Base-by-base conservation (phyloP, 2,329 filamentous ascomycete genomes). In the Davidsoniella virescens region DNA sequence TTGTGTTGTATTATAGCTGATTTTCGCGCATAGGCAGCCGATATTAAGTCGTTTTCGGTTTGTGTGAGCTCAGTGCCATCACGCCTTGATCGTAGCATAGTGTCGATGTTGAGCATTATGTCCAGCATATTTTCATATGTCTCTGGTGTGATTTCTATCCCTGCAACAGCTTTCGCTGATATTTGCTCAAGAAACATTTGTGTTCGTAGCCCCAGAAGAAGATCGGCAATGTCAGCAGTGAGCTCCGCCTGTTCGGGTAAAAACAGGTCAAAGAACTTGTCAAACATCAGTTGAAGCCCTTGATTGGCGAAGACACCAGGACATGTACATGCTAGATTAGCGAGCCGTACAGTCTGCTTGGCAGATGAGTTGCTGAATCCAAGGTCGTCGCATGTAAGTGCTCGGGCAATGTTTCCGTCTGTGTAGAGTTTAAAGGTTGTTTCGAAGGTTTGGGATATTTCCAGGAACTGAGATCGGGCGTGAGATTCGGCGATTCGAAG, bases 181-280 rank as follows among this genome's bases (percentile, higher is more conserved):
- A 48, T 23, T n/a, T 54, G 44, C 17, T 48, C 41, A 16, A 54
- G n/a, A 20, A 52, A 50, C 49, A 54, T 52, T 26, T 54, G 52
- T n/a, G 52, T 52, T 43, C 49, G 25, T 7, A 54, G n/a, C 20
- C 50, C 47, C 8, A 52, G 45, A n/a, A 49, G 52, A 12, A 54
- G 36, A 33, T 54, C 50, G 5, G 46, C 50, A 43, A 54, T 49
- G 20, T 54, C 50, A n/a, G 49, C 45, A 9, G 52, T 50, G 29
- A 54, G 17, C 25, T 50, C 52, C 7, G 52, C 47, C 36, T 52
- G 46, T 14, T 52, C 49, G 1, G 50, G 52, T 7, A 54, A 65
- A 12, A 72, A 70, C 1, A 70, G 65, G 47, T 67, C 64, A 44
- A 66, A 61, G 43, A 67, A 67, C 17, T 66, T 64, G 47, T 68